phyloP scores from a whole-genome alignment of 805 yeast genomes.

The Yamadazyma philogaea region DNA sequence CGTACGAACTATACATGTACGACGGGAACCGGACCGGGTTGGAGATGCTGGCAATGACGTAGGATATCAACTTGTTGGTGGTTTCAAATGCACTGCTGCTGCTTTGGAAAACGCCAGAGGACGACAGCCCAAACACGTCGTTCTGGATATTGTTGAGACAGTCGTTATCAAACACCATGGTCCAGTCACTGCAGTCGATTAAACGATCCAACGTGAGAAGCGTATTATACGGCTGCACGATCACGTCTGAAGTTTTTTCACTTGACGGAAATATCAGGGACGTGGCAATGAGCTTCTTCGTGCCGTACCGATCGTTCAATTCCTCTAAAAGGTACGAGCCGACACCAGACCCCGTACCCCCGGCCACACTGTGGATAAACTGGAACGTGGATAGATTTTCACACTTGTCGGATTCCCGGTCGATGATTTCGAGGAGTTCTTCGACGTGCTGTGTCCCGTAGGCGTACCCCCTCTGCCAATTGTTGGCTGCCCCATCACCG shows the following conservation, averaged over 20 bases:
- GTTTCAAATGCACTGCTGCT: constrained; percentile 64
- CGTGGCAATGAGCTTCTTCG: constrained; percentile 79
- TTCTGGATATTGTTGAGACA: constrained; percentile 75
- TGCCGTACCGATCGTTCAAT: constrained; percentile 70
- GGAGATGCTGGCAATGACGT: constrained; percentile 79
- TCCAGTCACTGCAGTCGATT: constrained; percentile 80
- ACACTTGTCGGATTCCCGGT: constrained; percentile 84
- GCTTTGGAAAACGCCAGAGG: not conserved
- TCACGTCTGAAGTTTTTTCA: constrained; percentile 85
- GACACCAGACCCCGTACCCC: constrained; percentile 97
- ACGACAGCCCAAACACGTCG: constrained; percentile 24
- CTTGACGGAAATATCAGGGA: constrained; percentile 83
- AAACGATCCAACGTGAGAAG: constrained; percentile 77
- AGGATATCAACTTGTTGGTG: constrained; percentile 80
- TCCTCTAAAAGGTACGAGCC: constrained; percentile 81
- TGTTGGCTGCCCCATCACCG: constrained; percentile 94
- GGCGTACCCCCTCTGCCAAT: constrained; percentile 89
- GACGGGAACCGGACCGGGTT: constrained; percentile 90
- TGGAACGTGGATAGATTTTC: constrained; percentile 90
- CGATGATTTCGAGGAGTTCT: constrained; percentile 76
- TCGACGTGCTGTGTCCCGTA: constrained; percentile 70
- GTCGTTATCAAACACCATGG: constrained; percentile 87
- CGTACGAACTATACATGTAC: constrained; percentile 81
- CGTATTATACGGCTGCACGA: constrained; percentile 94
- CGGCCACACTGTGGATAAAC: constrained; percentile 90